These are phyloP conservation scores for Xylaria bambusicola DNA, from an alignment of 495 filamentous ascomycete species.

Conservation along the genomic window DNA sequence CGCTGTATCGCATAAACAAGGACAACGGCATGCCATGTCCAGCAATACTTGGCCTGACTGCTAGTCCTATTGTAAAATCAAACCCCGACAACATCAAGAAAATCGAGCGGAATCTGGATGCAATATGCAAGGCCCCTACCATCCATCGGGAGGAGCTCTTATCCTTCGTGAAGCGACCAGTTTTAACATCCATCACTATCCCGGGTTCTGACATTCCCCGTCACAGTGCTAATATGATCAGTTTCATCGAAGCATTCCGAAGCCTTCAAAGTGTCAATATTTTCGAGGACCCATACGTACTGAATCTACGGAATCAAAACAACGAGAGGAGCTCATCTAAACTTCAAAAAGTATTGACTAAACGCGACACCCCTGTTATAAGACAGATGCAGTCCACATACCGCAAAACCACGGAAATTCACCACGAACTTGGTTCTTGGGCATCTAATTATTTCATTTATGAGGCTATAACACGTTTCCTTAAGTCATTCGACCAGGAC, in stretches of 20 bases:
- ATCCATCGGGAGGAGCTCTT: constrained; percentile 70
- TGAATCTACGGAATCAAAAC: constrained; percentile 45
- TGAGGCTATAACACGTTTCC: constrained; percentile 54
- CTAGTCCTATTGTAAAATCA: constrained; percentile 73
- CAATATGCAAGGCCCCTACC: constrained; percentile 71
- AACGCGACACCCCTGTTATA: constrained; percentile 62
- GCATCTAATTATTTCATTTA: constrained; percentile 72
- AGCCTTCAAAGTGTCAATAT: constrained; percentile 56
- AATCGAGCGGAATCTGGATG: constrained; percentile 77
- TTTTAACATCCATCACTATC: constrained; percentile 57
- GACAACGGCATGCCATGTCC: constrained; percentile 54
- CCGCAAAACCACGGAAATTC: constrained; percentile 52
- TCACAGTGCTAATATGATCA: constrained; percentile 35
- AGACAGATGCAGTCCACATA: constrained; percentile 64
- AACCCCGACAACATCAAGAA: constrained; percentile 50
- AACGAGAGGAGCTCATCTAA: constrained; percentile 37
- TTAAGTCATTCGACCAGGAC: constrained; percentile 32
- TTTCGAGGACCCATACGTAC: constrained; percentile 68
- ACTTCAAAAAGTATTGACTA: constrained; percentile 50
- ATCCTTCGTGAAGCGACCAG: constrained; percentile 66
- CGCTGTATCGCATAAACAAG: constrained; percentile 62
- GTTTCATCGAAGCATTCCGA: constrained; percentile 38
- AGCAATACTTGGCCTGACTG: constrained; percentile 79
- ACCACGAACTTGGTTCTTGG: constrained; percentile 70
- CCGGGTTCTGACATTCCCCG: neutral